Evolutionary conservation across 2,329 filamentous ascomycete genomes (phyloP).

Genomic region (Mycosphaerelloides madeirae): DNA sequence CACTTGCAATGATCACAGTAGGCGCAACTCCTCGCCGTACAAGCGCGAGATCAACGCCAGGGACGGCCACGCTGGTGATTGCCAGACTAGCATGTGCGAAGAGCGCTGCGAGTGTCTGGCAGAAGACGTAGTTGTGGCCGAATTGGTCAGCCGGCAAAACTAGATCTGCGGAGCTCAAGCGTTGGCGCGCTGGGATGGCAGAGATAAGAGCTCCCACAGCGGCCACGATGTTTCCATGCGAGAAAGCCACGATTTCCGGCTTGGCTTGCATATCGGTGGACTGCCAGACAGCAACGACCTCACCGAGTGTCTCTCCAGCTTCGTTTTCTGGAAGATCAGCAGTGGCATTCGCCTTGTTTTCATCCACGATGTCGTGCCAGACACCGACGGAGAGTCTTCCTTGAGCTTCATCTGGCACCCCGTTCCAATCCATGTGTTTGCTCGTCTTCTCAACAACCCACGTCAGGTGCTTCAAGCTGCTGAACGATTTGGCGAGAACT

Average conservation of each 20-base stretch:
- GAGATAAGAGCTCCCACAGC: conserved; percentile 73
- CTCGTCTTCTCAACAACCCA: conserved; percentile 93
- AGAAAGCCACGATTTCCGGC: conserved; percentile 75
- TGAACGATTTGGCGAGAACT: conserved; percentile 62
- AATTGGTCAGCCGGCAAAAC: conserved; percentile 82
- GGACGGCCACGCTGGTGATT: conserved; percentile 79
- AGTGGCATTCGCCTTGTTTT: conserved; percentile 56
- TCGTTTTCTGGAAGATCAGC: conserved; percentile 62
- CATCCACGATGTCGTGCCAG: conserved; percentile 84
- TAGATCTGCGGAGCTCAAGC: conserved; percentile 68
- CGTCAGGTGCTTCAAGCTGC: conserved; percentile 69
- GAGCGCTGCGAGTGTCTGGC: conserved; percentile 74
- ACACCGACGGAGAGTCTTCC: conserved; percentile 76
- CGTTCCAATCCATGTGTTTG: conserved; percentile 92
- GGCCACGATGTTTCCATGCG: conserved; percentile 80
- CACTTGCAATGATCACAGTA: conserved; percentile 75
- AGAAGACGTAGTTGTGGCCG: conserved; percentile 71
- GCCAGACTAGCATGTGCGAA: conserved; percentile 81
- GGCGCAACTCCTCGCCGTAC: conserved; percentile 72
- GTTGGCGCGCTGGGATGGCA: conserved; percentile 68
- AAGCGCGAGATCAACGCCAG: conserved; percentile 64
- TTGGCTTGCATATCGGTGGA: conserved; percentile 44
- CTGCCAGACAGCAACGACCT: conserved; percentile 63
- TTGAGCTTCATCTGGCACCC: conserved; percentile 71
- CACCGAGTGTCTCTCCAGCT: conserved; percentile 46